Evolutionary conservation across 1,139 yeast species (phyloP).

Genomic region (Taphrina confusa): DNA sequence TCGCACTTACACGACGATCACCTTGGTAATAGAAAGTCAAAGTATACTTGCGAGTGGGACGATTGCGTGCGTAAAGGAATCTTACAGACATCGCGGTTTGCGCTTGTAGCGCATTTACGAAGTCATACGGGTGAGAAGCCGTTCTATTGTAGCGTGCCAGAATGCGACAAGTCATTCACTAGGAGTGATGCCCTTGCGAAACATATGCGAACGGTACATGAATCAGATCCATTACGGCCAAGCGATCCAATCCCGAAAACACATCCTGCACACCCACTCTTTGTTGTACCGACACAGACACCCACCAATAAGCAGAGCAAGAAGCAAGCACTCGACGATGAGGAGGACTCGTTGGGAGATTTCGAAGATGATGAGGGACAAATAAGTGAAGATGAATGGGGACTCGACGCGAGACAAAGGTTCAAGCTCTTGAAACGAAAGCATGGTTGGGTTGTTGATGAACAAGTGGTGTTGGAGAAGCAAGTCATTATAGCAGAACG

Average conservation of each 20-base stretch:
- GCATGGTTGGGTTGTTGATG: constrained; percentile 54
- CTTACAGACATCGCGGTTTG: constrained; percentile 61
- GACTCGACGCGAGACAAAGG: constrained; percentile 43
- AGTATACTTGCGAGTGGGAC: constrained; percentile 64
- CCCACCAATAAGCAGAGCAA: background rate
- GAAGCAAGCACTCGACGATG: constrained; percentile 8
- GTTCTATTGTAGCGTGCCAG: constrained; percentile 68
- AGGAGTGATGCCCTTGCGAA: constrained; percentile 64
- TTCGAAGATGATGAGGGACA: constrained; percentile 38
- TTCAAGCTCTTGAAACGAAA: constrained; percentile 47
- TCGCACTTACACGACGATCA: constrained; percentile 44
- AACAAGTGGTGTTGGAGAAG: constrained; percentile 52
- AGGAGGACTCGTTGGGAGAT: constrained; percentile 34
- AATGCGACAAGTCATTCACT: constrained; percentile 63
- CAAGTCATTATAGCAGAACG: constrained; percentile 50
- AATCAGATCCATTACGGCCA: constrained; percentile 46
- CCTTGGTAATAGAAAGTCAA: constrained; percentile 48
- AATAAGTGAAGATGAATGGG: constrained; percentile 40
- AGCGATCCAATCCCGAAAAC: constrained; percentile 37
- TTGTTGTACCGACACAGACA: constrained; percentile 23
- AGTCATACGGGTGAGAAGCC: constrained; percentile 70
- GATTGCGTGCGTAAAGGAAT: constrained; percentile 59
- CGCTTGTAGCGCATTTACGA: constrained; percentile 63
- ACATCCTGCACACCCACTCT: constrained; percentile 37
- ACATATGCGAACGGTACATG: constrained; percentile 66